Evolutionary conservation across 225 moss, liverwort and hornwort genomes (phyloP).

Genomic region (Asterella californica): DNA sequence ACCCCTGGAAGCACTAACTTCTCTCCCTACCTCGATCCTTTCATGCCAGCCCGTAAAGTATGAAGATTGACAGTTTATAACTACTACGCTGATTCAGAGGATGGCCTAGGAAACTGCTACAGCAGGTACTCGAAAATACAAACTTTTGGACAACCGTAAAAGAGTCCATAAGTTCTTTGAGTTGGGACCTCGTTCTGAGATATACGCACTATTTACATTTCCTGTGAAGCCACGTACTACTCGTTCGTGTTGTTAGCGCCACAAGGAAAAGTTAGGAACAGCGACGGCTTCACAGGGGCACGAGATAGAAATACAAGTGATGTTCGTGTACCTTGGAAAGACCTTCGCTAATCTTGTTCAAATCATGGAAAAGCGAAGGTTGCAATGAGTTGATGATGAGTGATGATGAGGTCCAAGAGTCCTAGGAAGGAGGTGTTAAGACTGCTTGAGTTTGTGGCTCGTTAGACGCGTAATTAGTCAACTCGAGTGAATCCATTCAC

Average conservation of each 20-base stretch:
- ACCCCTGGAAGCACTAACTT: background rate
- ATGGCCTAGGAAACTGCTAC: background rate
- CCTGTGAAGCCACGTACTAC: background rate
- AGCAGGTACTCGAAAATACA: background rate
- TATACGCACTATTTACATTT: background rate
- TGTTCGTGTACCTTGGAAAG: too few relatives aligned
- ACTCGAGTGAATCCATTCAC: too few relatives aligned
- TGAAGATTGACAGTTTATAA: background rate
- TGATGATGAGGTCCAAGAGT: too few relatives aligned
- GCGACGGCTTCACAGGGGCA: too few relatives aligned
- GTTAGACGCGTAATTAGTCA: too few relatives aligned
- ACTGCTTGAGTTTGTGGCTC: too few relatives aligned
- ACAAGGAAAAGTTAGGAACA: too few relatives aligned
- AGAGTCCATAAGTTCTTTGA: background rate
- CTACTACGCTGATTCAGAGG: background rate
- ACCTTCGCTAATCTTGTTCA: too few relatives aligned
- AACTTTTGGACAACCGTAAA: background rate
- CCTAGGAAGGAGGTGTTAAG: too few relatives aligned
- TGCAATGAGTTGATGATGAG: too few relatives aligned
- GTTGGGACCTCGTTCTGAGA: background rate
- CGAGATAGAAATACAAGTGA: too few relatives aligned
- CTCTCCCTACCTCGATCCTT: background rate
- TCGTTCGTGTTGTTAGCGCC: background rate
- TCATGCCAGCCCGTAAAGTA: background rate
- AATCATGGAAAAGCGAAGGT: too few relatives aligned